Conservation (phyloP, 495 filamentous ascomycete species). For the Lasiosphaeriaceae sp. region DNA sequence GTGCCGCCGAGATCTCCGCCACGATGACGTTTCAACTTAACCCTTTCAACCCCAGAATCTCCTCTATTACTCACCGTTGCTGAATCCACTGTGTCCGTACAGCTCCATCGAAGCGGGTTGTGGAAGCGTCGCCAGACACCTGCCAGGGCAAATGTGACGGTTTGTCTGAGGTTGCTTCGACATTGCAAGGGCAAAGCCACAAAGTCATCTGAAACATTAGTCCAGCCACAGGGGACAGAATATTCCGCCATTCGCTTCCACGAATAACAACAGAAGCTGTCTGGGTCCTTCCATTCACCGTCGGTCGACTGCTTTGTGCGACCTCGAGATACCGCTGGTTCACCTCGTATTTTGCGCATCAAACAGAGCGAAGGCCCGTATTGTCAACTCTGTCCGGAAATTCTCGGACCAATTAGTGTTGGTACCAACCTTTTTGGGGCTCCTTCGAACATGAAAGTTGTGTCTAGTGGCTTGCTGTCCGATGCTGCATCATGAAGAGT, state of each 20-base stretch:
- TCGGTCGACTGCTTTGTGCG: background rate
- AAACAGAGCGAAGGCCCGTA: constrained; percentile 1
- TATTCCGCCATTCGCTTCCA: too few species aligned
- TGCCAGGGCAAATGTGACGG: background rate
- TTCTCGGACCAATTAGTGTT: too few species aligned
- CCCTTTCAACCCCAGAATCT: background rate
- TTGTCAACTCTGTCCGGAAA: too few species aligned
- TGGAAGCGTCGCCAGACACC: background rate
- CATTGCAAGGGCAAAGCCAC: background rate
- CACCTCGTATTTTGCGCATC: constrained; percentile 3
- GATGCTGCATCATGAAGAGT: too few species aligned
- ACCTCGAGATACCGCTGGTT: constrained; percentile 11
- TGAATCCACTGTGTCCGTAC: too few species aligned
- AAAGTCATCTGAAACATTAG: constrained; percentile 3
- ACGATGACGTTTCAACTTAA: background rate
- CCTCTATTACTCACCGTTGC: too few species aligned
- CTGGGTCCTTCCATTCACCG: background rate
- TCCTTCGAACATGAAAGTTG: too few species aligned
- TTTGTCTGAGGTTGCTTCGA: background rate
- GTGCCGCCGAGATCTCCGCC: background rate
- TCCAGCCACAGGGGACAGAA: background rate
- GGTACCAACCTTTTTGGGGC: too few species aligned
- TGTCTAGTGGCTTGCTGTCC: too few species aligned
- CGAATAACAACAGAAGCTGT: too few species aligned
- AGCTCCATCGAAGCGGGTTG: too few species aligned